Conservation (phyloP, 257 asterid genomes). For the Nemophila menziesii region DNA sequence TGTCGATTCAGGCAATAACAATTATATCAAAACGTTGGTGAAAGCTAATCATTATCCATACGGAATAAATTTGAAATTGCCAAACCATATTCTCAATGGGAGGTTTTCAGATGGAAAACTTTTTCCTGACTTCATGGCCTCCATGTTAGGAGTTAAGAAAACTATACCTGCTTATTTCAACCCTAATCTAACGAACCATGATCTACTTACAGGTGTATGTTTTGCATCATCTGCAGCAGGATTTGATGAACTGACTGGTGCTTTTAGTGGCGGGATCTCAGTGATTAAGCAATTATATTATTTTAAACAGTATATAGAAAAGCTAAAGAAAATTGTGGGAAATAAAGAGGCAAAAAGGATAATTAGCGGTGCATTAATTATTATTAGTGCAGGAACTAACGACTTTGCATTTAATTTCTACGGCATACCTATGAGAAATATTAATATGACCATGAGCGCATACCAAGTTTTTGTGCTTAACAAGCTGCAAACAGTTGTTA, state of each 20-base stretch:
- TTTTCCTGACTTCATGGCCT: slow-evolving; percentile 7
- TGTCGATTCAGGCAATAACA: slow-evolving; percentile 13
- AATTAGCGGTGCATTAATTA: slow-evolving; percentile 8
- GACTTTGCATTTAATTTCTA: slow-evolving; percentile 7
- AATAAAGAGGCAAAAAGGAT: slow-evolving; percentile 2
- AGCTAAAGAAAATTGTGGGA: slow-evolving; percentile 4
- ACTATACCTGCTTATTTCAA: slow-evolving; percentile 8
- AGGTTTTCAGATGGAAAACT: slow-evolving; percentile 13
- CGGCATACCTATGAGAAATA: slow-evolving; percentile 1
- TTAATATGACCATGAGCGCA: background rate
- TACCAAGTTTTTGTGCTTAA: slow-evolving; percentile 9
- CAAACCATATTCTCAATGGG: slow-evolving; percentile 5
- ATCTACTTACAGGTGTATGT: slow-evolving; percentile 7
- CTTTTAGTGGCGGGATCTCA: background rate
- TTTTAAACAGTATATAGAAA: slow-evolving; percentile 7
- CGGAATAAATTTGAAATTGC: slow-evolving; percentile 10
- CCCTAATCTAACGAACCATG: slow-evolving; percentile 2
- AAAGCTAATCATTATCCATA: slow-evolving; percentile 9
- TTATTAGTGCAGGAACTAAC: slow-evolving; percentile 17
- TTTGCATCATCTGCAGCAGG: slow-evolving; percentile 14
- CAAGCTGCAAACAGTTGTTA: slow-evolving; percentile 7
- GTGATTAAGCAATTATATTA: slow-evolving; percentile 7
- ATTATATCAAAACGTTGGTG: background rate
- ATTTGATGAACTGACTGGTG: slow-evolving; percentile 6
- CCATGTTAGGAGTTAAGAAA: slow-evolving; percentile 4